Evolutionary conservation across 2,329 filamentous ascomycete species (phyloP).

Genomic region (Gaeumannomyces sp.): DNA sequence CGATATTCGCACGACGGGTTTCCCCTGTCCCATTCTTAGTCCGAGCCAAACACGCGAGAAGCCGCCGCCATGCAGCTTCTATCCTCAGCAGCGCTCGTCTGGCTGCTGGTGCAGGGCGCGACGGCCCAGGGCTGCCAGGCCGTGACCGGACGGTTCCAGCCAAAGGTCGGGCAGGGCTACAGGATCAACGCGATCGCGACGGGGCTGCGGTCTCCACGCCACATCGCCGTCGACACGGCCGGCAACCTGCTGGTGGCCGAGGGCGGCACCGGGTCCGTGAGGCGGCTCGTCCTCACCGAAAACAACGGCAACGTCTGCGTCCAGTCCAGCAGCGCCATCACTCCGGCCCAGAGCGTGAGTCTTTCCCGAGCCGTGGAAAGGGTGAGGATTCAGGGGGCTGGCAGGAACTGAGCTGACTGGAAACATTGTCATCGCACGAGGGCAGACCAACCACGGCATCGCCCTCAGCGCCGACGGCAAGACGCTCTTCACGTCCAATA

Average conservation of each 20-base stretch:
- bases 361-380: too few relatives aligned
- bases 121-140: slow-evolving; percentile 13
- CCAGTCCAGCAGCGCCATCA: slow-evolving; percentile 27
- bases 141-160: slow-evolving; percentile 16
- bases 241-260: slow-evolving; percentile 10
- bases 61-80: not conserved
- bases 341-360: slow-evolving; percentile 11
- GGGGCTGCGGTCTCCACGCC: slow-evolving; percentile 15
- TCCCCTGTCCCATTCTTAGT: too few relatives aligned
- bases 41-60: not conserved
- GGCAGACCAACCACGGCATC: slow-evolving; percentile 39
- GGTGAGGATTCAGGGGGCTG: too few relatives aligned
- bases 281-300: slow-evolving; percentile 34
- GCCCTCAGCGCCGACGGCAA: slow-evolving; percentile 38
- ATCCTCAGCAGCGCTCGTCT: slow-evolving; percentile 5
- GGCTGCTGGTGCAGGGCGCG: slow-evolving; percentile 10
- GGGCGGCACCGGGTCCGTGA: slow-evolving; percentile 20
- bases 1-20: too few relatives aligned
- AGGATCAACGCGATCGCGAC: slow-evolving; percentile 15
- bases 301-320: slow-evolving; percentile 32
- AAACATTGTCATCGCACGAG: too few relatives aligned
- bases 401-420: too few relatives aligned
- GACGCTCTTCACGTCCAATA: slow-evolving; percentile 46
- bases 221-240: slow-evolving; percentile 12
- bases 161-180: slow-evolving; percentile 17